Evolutionary conservation across 2,329 filamentous ascomycete species (phyloP), one percentile per base, ranked within the genome.

Genomic region (Colletotrichum sp.): DNA sequence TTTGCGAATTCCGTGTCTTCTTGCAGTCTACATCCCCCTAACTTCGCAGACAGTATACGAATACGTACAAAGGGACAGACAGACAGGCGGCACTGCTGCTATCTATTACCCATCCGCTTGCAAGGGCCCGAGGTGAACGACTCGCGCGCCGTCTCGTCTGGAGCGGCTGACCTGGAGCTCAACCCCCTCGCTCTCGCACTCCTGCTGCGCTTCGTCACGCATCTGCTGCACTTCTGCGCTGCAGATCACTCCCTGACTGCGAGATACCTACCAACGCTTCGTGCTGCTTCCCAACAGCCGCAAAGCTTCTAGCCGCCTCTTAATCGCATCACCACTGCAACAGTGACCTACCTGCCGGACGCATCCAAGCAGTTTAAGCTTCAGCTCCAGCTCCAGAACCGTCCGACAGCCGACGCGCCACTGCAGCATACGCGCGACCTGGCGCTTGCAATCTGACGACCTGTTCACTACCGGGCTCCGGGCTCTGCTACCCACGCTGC

Each of bases 71-170:
- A 71, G 66, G 61, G 48, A 24, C 69, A 36, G 24, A 18, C 34
- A 36, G 28, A 24, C 21, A 3, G 21, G 8, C 24, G 21, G 15
- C 55, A 58, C 55, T 30, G 43, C 24, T 30, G 43, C 43, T 52
- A 52, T 52, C 43, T 52, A 52, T 52, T 28, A 7, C 55, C 26
- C 55, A 58, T 58, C 10, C 43, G 43, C 43, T 52, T 52, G 43
- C 43, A 52, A 64, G 34, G 32, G 61, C 61, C 32, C 8, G 32
- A 64, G 34, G 61, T 61, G 55, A 71, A 43, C 72, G 72, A 75
- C 72, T 75, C 72, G 72, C 69, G 72, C 61, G 62, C 30, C 34
- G 62, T 62, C 69, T 75, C 69, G 71, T 74, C 71, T 74, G 48
- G 32, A 61, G 38, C 68, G 61, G 34, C 70, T 52, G 60, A 64